These are phyloP conservation scores for Alloascoidea hylecoeti DNA, from an alignment of 805 yeast genomes.

Conservation along the genomic window DNA sequence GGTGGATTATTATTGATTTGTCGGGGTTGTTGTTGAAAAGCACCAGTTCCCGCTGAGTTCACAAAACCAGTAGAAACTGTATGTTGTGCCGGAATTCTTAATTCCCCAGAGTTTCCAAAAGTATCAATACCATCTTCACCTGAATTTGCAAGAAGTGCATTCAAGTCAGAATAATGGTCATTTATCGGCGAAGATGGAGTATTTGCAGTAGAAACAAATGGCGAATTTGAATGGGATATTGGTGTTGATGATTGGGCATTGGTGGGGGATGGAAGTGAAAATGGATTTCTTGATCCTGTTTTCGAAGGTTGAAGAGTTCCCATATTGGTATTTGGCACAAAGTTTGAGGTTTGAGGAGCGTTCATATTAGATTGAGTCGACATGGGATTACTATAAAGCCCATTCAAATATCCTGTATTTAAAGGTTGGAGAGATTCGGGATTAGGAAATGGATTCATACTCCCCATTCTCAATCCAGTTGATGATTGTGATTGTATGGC, in stretches of 20 bases:
- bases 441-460: neutral
- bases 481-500: neutral
- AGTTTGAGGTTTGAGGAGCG: neutral
- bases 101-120: constrained; percentile 75
- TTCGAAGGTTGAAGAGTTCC: neutral
- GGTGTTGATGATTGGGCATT: neutral
- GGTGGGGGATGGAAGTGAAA: neutral
- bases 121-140: constrained; percentile 62
- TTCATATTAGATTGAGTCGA: neutral
- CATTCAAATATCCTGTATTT: neutral
- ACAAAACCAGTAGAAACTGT: constrained; percentile 70
- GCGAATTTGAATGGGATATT: neutral
- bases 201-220: neutral
- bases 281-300: neutral
- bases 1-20: neutral
- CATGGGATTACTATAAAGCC: too few relatives aligned
- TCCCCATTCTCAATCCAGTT: too few relatives aligned
- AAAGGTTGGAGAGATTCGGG: neutral
- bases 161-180: constrained; percentile 57
- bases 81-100: constrained; percentile 86
- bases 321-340: neutral
- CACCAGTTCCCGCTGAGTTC: constrained; percentile 84
- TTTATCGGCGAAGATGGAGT: too few relatives aligned
- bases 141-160: constrained; percentile 67
- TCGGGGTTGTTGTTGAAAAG: neutral